These are phyloP conservation scores for Fraxinus greggii DNA, from an alignment of 305 asterid genomes.

Conservation along the genomic window DNA sequence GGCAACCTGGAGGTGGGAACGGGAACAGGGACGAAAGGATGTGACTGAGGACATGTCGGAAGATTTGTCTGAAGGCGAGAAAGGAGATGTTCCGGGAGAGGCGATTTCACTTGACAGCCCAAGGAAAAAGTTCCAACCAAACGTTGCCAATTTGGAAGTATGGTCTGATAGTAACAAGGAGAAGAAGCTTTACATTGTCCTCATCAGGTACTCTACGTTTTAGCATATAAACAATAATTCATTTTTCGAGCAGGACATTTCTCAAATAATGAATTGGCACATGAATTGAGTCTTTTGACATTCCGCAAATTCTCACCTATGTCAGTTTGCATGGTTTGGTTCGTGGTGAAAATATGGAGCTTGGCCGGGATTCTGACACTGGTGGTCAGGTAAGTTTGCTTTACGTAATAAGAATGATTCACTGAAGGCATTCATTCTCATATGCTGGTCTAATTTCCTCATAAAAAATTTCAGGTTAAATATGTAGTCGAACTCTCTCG, in stretches of 20 bases:
- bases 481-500: constrained; percentile 90
- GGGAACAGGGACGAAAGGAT: constrained; percentile 86
- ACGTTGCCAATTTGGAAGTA: constrained; percentile 52
- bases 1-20: constrained; percentile 65
- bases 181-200: constrained; percentile 72
- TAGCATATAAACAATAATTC: background rate
- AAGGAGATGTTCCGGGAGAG: constrained; percentile 68
- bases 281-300: background rate
- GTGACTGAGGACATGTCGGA: constrained; percentile 87
- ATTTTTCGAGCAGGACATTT: background rate
- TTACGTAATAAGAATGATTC: background rate
- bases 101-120: constrained; percentile 49
- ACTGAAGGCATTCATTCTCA: background rate
- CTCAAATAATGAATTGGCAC: background rate
- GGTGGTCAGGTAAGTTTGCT: constrained; percentile 75
- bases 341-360: constrained; percentile 97
- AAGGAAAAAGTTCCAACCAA: constrained; percentile 42
- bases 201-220: constrained; percentile 53
- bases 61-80: constrained; percentile 88
- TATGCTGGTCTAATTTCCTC: constrained; percentile 10
- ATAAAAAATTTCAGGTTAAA: constrained; percentile 52
- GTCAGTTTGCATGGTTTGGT: constrained; percentile 85
- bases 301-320: background rate
- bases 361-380: constrained; percentile 94
- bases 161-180: constrained; percentile 70